Base-by-base conservation (phyloP, 805 yeast genomes). In the Kluyveromyces lactis region DNA sequence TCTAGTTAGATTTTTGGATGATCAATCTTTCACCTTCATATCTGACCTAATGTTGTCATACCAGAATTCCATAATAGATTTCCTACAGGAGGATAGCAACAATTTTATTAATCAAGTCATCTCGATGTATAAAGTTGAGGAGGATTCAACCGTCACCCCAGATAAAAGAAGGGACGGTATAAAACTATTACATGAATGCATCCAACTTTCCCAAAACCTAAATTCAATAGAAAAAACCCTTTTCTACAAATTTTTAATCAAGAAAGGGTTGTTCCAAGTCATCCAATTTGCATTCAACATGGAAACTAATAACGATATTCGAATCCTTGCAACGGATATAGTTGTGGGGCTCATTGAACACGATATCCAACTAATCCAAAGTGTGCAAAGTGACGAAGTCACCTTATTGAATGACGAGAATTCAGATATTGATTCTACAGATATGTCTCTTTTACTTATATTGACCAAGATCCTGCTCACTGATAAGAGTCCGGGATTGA, bases 301-400 rank as follows among this genome's bases (percentile, higher is more conserved):
- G 48, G 56, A 62, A 36, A 55, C 50, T 2, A 60, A 57, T 34
- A 52, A 53, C 31, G 51, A 46, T 28, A 69, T 77, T 8, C 67
- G 90, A 41, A 76, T 79, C 2, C 54, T 83, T 17, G 94, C 95
- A 0, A 79, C 92, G 0, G 97, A 90, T 53, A 62, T 86, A 7
- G 72, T 89, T 12, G 82, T 84, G 7, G 68, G 86, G 1, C 79
- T 87, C 4, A 80, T 89, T 18, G 96, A 89, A 43, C 90, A 84
- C 49, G 95, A 87, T 52, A 79, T 84, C 8, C 59, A 77, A 12
- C 58, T 84, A 30, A 76, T 85, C 27, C 64, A 62, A 41, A 59
- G 55, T 26, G 53, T 51, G 16, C 56, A 50, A 36, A 50, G 43
- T 27, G 56, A 56, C 12, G 42, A 38, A 8, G 33, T 36, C n/a